Evolutionary conservation across 352 stramenopile genomes (phyloP).

Genomic region (Phytophthora uliginosa): DNA sequence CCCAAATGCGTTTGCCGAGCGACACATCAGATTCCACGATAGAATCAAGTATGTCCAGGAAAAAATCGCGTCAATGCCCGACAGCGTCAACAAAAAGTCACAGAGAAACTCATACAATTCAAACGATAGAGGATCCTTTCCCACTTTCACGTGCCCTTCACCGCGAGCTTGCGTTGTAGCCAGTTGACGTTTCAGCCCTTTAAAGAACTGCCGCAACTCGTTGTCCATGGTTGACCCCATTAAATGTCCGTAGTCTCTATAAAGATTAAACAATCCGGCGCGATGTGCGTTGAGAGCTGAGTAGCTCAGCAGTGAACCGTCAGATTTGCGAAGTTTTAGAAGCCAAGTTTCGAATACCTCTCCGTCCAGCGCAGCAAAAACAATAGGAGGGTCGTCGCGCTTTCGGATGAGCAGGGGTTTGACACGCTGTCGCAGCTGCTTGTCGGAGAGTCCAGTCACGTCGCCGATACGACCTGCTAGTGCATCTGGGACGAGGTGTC

Average conservation of each 20-base stretch:
- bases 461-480: conserved; percentile 5
- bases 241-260: conserved; percentile 11
- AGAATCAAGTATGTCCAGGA: conserved; percentile 28
- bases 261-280: conserved; percentile 19
- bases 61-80: conserved; percentile 25
- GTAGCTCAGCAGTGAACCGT: conserved; percentile 18
- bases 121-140: conserved; percentile 29
- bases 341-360: conserved; percentile 25
- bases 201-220: conserved; percentile 13
- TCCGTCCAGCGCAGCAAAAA: conserved; percentile 15
- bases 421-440: conserved; percentile 7
- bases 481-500: conserved; percentile 4
- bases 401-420: conserved; percentile 14
- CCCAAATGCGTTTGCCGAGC: conserved; percentile 23
- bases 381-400: conserved; percentile 4
- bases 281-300: conserved; percentile 28
- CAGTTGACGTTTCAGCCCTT: conserved; percentile 15
- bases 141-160: conserved; percentile 7
- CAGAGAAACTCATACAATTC: conserved; percentile 18
- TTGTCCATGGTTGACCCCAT: conserved; percentile 14
- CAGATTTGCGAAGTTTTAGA: conserved; percentile 26
- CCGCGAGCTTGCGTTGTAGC: not conserved
- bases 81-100: not conserved
- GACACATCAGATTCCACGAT: conserved; percentile 30
- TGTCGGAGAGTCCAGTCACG: conserved; percentile 3